Percentiles rank a stretch among this genome's conserved stretches.
phyloP scores from a whole-genome alignment of 2,329 filamentous ascomycete species.

The Botrytis deweyae region DNA sequence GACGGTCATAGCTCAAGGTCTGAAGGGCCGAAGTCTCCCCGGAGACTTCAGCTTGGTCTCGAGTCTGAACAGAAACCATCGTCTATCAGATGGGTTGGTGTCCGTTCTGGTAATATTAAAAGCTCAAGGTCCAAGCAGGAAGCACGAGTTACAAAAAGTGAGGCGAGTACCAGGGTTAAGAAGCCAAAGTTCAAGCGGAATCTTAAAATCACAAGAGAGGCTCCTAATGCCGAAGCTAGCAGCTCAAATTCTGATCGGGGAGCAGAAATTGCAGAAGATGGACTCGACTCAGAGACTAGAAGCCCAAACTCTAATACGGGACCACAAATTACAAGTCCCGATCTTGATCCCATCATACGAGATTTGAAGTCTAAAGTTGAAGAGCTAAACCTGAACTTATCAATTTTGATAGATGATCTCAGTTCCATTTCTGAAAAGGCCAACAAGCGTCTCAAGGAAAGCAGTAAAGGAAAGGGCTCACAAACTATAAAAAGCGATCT shows the following conservation, averaged over 20 bases:
- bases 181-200: neutral
- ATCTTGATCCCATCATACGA: too few relatives aligned
- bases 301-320: neutral
- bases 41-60: neutral
- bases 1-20: neutral
- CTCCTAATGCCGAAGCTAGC: neutral
- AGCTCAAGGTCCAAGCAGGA: neutral
- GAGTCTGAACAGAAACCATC: neutral
- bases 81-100: neutral
- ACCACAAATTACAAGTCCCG: neutral
- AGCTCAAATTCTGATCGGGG: neutral
- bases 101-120: neutral
- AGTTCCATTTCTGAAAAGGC: too few relatives aligned
- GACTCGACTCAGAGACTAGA: neutral
- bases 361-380: too few relatives aligned
- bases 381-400: too few relatives aligned
- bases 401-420: neutral
- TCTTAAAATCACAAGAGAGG: neutral
- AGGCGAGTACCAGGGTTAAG: neutral
- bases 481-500: neutral
- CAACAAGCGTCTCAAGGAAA: too few relatives aligned
- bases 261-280: neutral
- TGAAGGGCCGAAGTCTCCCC: neutral
- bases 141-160: neutral
- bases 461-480: neutral